Base-by-base conservation (phyloP, 2,329 filamentous ascomycete genomes). In the Fusarium sp. region DNA sequence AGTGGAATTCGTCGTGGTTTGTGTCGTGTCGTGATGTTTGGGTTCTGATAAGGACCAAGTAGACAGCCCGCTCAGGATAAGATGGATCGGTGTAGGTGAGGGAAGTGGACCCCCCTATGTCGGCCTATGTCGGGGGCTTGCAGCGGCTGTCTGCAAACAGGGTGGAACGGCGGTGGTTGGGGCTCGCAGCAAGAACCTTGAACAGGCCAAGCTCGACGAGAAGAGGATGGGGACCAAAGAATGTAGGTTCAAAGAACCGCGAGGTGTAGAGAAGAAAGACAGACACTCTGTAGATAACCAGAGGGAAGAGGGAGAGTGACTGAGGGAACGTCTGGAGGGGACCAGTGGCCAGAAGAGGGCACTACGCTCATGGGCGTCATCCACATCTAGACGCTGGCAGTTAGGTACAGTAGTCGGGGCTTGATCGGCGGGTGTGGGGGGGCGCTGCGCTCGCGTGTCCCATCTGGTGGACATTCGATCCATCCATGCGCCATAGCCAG, bases 71-170 rank as follows among this genome's bases (percentile, higher is more conserved):
- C 47, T 52, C 47, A 52, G 47, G 78, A 77, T 77, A 77, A 79
- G 77, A 76, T 73, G 47, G 77, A 76, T 73, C 54, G 74, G 74
- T 69, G 75, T 74, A 70, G 65, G 66, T 68, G 70, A 74, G 63
- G 71, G 61, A 73, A 75, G 75, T 78, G 77, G 77, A 73, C 69
- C 77, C 77, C 47, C 62, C 71, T 69, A 66, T 66, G 45, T 69
- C 68, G 56, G 66, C 71, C 71, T 74, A 63, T 66, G 61, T 74
- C 62, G 68, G 65, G 63, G 66, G 64, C 73, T 74, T 70, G 72
- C 64, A 74, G 77, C 70, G 73, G 63, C 58, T 50, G 62, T 65
- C 62, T 71, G 72, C 56, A 63, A 60, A 33, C 25, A 16, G 38
- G 62, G 56, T 56, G 65, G 62, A 47, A 74, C 65, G 56, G 61